A percentile compares a stretch with the other conserved stretches of the same genome.
phyloP scores from a whole-genome alignment of 2,329 filamentous ascomycete genomes.

The Calonectria honghensis region DNA sequence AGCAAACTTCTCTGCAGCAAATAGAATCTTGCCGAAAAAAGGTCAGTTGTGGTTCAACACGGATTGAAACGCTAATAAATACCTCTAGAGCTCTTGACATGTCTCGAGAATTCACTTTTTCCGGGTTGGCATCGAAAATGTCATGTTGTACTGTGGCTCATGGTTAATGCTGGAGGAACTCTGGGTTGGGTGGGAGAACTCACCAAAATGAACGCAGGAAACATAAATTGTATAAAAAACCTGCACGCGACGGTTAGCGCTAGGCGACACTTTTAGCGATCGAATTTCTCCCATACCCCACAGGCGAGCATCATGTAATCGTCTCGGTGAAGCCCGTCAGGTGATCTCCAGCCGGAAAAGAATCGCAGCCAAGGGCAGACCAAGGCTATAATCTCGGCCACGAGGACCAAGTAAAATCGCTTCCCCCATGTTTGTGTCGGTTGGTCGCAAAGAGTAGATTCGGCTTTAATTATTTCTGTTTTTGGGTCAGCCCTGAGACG shows the following conservation, averaged over 20 bases:
- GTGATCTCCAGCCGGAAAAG: slow-evolving; percentile 59
- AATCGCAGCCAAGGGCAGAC: slow-evolving; percentile 61
- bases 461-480: slow-evolving; percentile 57
- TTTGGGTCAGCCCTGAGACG: slow-evolving; percentile 32
- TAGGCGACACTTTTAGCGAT: not conserved
- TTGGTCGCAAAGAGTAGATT: slow-evolving; percentile 59
- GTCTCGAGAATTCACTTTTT: slow-evolving; percentile 9
- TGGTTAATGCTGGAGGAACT: not conserved
- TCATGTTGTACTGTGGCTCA: slow-evolving; percentile 23
- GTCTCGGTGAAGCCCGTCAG: slow-evolving; percentile 58
- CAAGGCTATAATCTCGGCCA: slow-evolving; percentile 60
- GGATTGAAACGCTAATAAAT: not conserved
- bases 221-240: slow-evolving; percentile 52
- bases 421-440: slow-evolving; percentile 57
- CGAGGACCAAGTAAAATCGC: slow-evolving; percentile 59
- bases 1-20: slow-evolving; percentile 59
- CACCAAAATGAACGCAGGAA: slow-evolving; percentile 28
- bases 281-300: slow-evolving; percentile 52
- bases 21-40: slow-evolving; percentile 49
- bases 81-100: slow-evolving; percentile 22
- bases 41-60: slow-evolving; percentile 17
- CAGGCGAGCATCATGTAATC: slow-evolving; percentile 64
- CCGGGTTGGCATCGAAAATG: slow-evolving; percentile 28
- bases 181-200: not conserved
- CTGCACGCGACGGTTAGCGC: slow-evolving; percentile 39